Evolutionary conservation across 1,284 basidiomycete genomes (phyloP), one percentile per base, ranked within the genome.

Genomic region (Microbotryum saponariae): DNA sequence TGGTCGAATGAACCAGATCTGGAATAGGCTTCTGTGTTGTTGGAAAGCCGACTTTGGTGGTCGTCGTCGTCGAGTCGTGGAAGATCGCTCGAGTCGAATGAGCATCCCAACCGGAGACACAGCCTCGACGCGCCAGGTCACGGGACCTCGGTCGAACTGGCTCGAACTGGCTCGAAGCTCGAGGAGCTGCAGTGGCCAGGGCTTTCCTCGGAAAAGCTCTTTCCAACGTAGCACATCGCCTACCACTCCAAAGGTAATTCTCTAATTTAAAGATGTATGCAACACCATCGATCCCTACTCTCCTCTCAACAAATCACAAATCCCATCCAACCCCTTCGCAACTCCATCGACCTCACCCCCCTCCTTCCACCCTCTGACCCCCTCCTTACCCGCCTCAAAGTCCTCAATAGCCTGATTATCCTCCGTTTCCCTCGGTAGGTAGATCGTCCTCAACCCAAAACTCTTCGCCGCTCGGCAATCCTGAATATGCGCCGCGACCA

Each of bases 401-500:
- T 16, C 56, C 45, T 20, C 49, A 48, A 23, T 56, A 20, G 44
- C 53, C 23, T 6, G 31, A 42, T n/a, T 25, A 54, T 74, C 73
- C 58, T 75, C 74, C 2, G 74, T 75, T 16, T 51, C 50, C 20
- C 74, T 65, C n/a, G 67, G 66, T 33, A 75, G 63, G 54, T 74
- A 75, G n/a, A 75, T 73, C 14, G 74, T 74, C 25, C 73, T 47
- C 60, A 75, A 73, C 23, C 67, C 67, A 27, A 67, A 66, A 8
- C 63, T 59, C 20, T 59, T 64, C 2, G 74, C 74, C 3, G 73
- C 73, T 20, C 67, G 62, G 8, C 74, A 59, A 55, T 75, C 74
- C 31, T 74, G 72, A 1, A 70, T 68, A 51, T 75, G 74, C 10
- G 68, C 70, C 8, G 74, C 74, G 6, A 74, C 72, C 71, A 75